Conservation (phyloP, 495 filamentous ascomycete species). For the Penicillium alfredii region DNA sequence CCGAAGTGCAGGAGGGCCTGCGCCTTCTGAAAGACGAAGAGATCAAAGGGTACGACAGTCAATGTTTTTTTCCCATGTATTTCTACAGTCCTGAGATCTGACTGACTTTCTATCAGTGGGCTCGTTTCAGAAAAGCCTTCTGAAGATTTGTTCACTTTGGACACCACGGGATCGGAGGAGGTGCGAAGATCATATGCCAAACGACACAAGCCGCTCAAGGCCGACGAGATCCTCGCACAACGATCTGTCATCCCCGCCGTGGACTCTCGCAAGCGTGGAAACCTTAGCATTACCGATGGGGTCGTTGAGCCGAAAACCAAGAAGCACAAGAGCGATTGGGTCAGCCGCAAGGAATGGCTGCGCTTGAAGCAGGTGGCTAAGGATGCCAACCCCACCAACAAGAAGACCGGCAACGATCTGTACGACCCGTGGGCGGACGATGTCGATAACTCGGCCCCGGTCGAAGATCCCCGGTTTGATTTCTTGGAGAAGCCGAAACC, state of each 20-base stretch:
- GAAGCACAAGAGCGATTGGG: conserved; percentile 64
- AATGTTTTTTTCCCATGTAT: neutral
- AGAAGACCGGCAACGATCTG: conserved; percentile 45
- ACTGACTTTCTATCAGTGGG: conserved; percentile 50
- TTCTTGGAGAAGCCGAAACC: conserved; percentile 59
- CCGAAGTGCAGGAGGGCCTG: conserved; percentile 76
- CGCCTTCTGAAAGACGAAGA: conserved; percentile 80
- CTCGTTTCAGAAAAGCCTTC: conserved; percentile 73
- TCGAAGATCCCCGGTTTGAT: conserved; percentile 48
- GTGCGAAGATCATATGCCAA: conserved; percentile 59
- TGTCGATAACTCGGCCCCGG: conserved; percentile 31
- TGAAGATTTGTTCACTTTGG: conserved; percentile 74
- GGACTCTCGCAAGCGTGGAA: conserved; percentile 65
- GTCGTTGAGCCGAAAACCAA: conserved; percentile 64
- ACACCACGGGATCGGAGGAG: conserved; percentile 59
- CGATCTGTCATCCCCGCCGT: conserved; percentile 77
- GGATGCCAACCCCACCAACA: conserved; percentile 54
- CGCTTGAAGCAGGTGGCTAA: conserved; percentile 72
- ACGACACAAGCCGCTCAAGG: conserved; percentile 67
- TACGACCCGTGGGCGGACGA: conserved; percentile 75
- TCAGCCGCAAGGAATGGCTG: conserved; percentile 72
- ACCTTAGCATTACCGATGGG: conserved; percentile 53
- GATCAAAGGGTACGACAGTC: conserved; percentile 64
- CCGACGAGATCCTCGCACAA: conserved; percentile 82
- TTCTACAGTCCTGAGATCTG: neutral